Percentiles rank a stretch among this genome's conserved stretches.
These are phyloP conservation scores for Punctularia strigosozonata DNA, from an alignment of 768 basidiomycete genomes.

Conservation along the genomic window DNA sequence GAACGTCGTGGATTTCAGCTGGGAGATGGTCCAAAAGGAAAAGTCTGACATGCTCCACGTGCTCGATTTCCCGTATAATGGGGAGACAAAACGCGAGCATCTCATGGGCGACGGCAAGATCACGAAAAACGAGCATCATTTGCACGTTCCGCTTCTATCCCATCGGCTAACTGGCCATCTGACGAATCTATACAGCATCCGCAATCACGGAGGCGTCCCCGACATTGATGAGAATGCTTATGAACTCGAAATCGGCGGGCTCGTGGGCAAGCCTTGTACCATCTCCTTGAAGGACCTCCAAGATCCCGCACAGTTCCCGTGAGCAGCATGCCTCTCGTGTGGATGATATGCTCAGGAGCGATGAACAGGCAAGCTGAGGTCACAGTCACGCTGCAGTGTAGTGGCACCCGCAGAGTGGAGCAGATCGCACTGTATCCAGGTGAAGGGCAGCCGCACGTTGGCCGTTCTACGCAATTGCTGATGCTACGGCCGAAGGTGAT, in stretches of 20 bases:
- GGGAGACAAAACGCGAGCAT: constrained; percentile 33
- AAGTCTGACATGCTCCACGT: constrained; percentile 39
- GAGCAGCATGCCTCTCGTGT: neutral
- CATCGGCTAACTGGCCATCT: neutral
- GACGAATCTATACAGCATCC: constrained; percentile 22
- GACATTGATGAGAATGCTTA: constrained; percentile 33
- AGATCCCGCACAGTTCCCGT: constrained; percentile 36
- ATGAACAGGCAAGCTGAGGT: constrained; percentile 33
- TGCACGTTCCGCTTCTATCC: constrained; percentile 22
- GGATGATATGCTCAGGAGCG: too few species aligned
- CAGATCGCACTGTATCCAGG: constrained; percentile 42
- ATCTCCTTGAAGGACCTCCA: constrained; percentile 35
- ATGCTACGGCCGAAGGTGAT: too few species aligned
- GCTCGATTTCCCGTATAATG: constrained; percentile 45
- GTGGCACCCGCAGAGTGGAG: constrained; percentile 39
- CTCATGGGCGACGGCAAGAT: constrained; percentile 32
- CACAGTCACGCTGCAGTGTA: constrained; percentile 44
- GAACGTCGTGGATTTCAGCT: constrained; percentile 35
- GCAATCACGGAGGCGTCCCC: constrained; percentile 43
- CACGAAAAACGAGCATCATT: constrained; percentile 37
- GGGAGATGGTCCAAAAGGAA: constrained; percentile 38
- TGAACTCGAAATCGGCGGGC: constrained; percentile 38
- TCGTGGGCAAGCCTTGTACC: constrained; percentile 33
- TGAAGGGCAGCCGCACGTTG: too few species aligned
- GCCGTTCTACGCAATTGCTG: too few species aligned